Evolutionary conservation across 257 asterid species (phyloP), one percentile per base, ranked within the genome.

Genomic region (Solanum rostratum): DNA sequence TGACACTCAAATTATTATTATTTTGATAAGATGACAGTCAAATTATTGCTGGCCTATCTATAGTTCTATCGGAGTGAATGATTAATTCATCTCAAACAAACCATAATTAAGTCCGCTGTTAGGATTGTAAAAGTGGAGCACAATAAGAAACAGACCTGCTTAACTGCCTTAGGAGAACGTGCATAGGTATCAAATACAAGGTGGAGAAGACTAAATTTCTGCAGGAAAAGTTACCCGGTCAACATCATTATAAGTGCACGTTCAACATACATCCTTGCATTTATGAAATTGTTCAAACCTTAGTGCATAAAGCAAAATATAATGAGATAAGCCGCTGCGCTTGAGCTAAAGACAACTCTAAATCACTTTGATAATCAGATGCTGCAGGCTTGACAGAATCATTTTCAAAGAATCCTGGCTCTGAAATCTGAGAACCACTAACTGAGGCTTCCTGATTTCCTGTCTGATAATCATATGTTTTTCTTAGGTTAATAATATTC

Each of bases 391-490:
- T 94, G 30, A 59, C 49, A 73, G 85, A 62, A 60, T 90, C 97
- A 86, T 82, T 90, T 85, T 90, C 93, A 78, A 91, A 87, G 81
- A 87, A 84, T 84, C 92, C 97, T 84, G 89, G 86, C 79, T 93
- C 97, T 71, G 98, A 92, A 85, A 88, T 92, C 83, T 93, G 95
- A 90, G 99, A 94, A 59, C 95, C 97, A 90, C 98, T 93, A 79
- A 91, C 85, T 80, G 97, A 97, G 82, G 97, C 86, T 87, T 93
- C 97, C 71, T 91, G 89, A 87, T 88, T 91, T 91, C 91, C 98
- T 49, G 90, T 91, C 99, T 96, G 91, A 74, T 80, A 83, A 78
- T 18, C 68, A 55, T 59, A 59, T 46, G 19, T 20, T 54, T 57
- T 57, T 43, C 39, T 49, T 52, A 50, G 84, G 52, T 27, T 84